A percentile compares a stretch with the other conserved stretches of the same genome.
phyloP scores from a whole-genome alignment of 768 basidiomycete species.

The Lactarius hengduanensis region DNA sequence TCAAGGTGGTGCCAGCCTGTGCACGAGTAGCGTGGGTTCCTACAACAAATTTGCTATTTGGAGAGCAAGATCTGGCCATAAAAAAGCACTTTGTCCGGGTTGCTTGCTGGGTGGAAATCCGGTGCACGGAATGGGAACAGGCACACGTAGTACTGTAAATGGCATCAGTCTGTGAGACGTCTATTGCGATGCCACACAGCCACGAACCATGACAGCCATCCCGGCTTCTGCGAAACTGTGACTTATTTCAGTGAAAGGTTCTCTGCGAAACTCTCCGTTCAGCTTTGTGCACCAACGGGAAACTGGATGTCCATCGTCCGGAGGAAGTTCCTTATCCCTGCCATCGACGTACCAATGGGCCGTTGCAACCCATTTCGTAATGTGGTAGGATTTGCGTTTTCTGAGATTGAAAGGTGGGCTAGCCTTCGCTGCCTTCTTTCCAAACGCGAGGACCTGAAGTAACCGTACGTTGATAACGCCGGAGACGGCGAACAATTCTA shows the following conservation, averaged over 20 bases:
- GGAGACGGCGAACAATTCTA: slow-evolving; percentile 16
- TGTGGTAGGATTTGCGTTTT: not conserved
- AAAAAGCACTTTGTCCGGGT: slow-evolving; percentile 1
- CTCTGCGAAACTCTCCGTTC: slow-evolving; percentile 8
- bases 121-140: slow-evolving; percentile 11
- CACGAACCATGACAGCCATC: slow-evolving; percentile 19
- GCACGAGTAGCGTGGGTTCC: not conserved
- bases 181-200: not conserved
- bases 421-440: slow-evolving; percentile 7
- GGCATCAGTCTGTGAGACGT: not conserved
- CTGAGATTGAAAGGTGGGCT: slow-evolving; percentile 3
- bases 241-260: not conserved
- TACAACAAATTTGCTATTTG: not conserved
- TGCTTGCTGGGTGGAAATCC: not conserved
- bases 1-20: not conserved
- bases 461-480: slow-evolving; percentile 20
- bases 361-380: slow-evolving; percentile 6
- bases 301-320: not conserved
- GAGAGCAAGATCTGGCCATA: slow-evolving; percentile 4
- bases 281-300: slow-evolving; percentile 18
- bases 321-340: not conserved
- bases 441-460: slow-evolving; percentile 21
- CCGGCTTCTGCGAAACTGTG: slow-evolving; percentile 14
- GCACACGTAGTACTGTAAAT: slow-evolving; percentile 12
- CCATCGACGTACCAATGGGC: slow-evolving; percentile 21